Percentiles rank a stretch among this genome's conserved stretches.
Conservation (phyloP, 1,284 basidiomycete genomes). For the Veloboletus limbatus region DNA sequence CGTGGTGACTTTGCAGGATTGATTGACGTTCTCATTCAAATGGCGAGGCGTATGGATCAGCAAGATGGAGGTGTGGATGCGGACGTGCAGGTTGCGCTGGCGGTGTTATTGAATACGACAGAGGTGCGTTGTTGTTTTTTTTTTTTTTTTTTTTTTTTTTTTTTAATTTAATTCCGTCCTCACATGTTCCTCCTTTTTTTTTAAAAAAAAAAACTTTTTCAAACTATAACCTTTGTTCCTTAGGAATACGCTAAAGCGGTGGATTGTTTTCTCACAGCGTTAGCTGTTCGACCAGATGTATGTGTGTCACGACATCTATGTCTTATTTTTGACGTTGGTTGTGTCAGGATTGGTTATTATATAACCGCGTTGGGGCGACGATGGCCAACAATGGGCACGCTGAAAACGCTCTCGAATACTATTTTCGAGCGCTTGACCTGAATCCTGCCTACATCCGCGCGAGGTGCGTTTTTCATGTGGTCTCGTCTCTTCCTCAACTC, state of each 20-base stretch:
- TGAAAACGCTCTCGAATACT: slow-evolving; percentile 85
- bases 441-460: slow-evolving; percentile 95
- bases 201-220: too few relatives aligned
- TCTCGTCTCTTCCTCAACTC: background rate
- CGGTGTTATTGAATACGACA: slow-evolving; percentile 88
- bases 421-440: slow-evolving; percentile 84
- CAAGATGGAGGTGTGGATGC: slow-evolving; percentile 60
- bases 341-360: slow-evolving; percentile 88
- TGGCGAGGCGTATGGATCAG: slow-evolving; percentile 52
- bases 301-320: slow-evolving; percentile 20
- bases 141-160: too few relatives aligned
- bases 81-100: slow-evolving; percentile 94
- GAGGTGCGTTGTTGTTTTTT: slow-evolving; percentile 55
- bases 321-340: background rate
- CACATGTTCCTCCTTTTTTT: background rate
- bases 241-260: slow-evolving; percentile 89
- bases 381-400: slow-evolving; percentile 89
- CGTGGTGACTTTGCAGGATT: slow-evolving; percentile 48
- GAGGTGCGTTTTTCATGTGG: slow-evolving; percentile 44
- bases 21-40: slow-evolving; percentile 64
- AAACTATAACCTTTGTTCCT: background rate
- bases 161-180: too few relatives aligned
- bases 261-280: slow-evolving; percentile 91
- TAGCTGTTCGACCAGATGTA: slow-evolving; percentile 86
- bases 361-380: slow-evolving; percentile 95